Percentiles rank a stretch among this genome's conserved stretches.
These are phyloP conservation scores for Starmerella vaccinii DNA, from an alignment of 805 yeast species.

Conservation along the genomic window DNA sequence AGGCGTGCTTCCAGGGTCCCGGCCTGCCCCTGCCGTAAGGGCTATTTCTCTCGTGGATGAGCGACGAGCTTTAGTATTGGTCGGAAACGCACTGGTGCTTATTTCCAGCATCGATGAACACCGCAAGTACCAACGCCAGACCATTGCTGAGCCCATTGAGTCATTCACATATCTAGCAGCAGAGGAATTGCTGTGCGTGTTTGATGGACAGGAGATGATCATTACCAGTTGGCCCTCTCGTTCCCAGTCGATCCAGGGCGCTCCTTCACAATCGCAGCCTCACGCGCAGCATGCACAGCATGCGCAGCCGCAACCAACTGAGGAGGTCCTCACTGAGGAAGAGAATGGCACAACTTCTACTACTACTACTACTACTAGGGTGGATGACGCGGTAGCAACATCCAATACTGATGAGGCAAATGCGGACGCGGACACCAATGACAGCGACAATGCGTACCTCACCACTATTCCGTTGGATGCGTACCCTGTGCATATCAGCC, in stretches of 20 bases:
- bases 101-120: slow-evolving; percentile 15
- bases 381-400: no score
- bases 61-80: slow-evolving; percentile 27
- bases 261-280: background rate
- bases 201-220: slow-evolving; percentile 32
- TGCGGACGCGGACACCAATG: background rate
- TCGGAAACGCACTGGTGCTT: slow-evolving; percentile 33
- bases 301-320: no score
- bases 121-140: slow-evolving; percentile 25
- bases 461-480: slow-evolving; percentile 33
- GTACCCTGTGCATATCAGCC: slow-evolving; percentile 42
- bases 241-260: background rate
- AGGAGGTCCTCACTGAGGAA: no score
- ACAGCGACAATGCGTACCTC: background rate
- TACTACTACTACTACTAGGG: no score
- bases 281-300: background rate
- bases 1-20: slow-evolving; percentile 30
- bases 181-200: slow-evolving; percentile 33
- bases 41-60: slow-evolving; percentile 25
- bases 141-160: slow-evolving; percentile 32
- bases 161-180: slow-evolving; percentile 28
- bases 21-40: slow-evolving; percentile 29
- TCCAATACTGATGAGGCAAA: background rate
- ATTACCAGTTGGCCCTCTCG: slow-evolving; percentile 13
- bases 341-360: no score